phyloP scores from a whole-genome alignment of 345 rosid genomes.

The Moricandia arvensis region DNA sequence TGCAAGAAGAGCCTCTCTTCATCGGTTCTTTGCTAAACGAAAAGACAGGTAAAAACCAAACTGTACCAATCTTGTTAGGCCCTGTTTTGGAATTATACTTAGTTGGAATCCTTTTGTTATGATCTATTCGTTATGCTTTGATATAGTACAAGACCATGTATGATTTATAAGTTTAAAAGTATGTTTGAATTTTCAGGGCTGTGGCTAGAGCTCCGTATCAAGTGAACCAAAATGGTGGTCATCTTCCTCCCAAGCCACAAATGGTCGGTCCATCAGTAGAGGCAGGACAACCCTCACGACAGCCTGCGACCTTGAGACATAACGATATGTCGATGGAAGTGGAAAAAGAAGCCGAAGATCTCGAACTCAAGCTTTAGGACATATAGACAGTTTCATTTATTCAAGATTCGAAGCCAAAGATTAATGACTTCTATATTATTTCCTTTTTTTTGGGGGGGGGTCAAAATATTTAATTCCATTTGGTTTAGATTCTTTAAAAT shows the following conservation, averaged over 20 bases:
- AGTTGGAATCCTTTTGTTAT: no score
- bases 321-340: constrained; percentile 17
- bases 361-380: constrained; percentile 53
- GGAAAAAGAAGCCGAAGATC: constrained; percentile 34
- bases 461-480: no score
- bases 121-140: background rate
- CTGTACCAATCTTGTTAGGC: background rate
- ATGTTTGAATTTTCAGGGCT: constrained; percentile 38
- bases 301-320: background rate
- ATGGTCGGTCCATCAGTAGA: constrained; percentile 19
- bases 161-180: background rate
- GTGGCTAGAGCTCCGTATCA: constrained; percentile 70
- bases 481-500: no score
- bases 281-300: constrained; percentile 40
- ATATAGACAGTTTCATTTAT: constrained; percentile 8
- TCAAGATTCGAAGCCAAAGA: no score
- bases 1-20: constrained; percentile 63
- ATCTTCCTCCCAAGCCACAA: constrained; percentile 33
- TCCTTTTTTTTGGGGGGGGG: no score
- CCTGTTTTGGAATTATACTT: no score
- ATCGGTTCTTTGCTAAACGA: constrained; percentile 67
- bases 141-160: background rate
- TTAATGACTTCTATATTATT: no score
- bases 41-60: constrained; percentile 59
- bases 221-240: constrained; percentile 24